These are phyloP conservation scores for Carex arenaria DNA, from an alignment of 202 grass and related monocot species.

Conservation along the genomic window DNA sequence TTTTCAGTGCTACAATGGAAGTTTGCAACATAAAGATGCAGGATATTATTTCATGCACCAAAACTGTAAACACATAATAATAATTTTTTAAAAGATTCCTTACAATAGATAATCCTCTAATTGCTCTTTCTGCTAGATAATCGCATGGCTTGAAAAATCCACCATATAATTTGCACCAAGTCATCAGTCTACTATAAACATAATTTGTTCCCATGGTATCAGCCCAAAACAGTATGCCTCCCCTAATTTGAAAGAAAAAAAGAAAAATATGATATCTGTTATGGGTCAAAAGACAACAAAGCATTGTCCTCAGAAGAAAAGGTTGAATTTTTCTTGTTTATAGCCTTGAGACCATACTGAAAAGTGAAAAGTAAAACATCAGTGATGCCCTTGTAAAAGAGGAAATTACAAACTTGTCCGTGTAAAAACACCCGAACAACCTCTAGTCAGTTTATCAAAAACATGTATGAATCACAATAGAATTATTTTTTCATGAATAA, in stretches of 20 bases:
- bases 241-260: conserved; percentile 34
- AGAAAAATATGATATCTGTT: not conserved
- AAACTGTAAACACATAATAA: not conserved
- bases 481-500: not conserved
- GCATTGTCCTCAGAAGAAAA: too few relatives aligned
- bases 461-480: not conserved
- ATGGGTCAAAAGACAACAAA: too few relatives aligned
- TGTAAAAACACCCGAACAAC: too few relatives aligned
- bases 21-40: not conserved
- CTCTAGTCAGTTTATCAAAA: too few relatives aligned
- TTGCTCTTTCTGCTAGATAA: conserved; percentile 50
- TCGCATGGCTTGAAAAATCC: conserved; percentile 66
- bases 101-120: conserved; percentile 54
- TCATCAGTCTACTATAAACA: conserved; percentile 42
- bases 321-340: too few relatives aligned
- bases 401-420: too few relatives aligned
- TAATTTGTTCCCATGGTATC: conserved; percentile 55
- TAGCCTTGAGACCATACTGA: too few relatives aligned
- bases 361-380: too few relatives aligned
- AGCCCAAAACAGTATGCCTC: conserved; percentile 88
- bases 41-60: not conserved
- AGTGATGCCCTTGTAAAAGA: too few relatives aligned
- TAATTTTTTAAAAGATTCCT: conserved; percentile 7
- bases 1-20: too few relatives aligned
- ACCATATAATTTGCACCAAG: conserved; percentile 58